Conservation (phyloP, 1,139 yeast species). For the Zygosaccharomyces sapae region DNA sequence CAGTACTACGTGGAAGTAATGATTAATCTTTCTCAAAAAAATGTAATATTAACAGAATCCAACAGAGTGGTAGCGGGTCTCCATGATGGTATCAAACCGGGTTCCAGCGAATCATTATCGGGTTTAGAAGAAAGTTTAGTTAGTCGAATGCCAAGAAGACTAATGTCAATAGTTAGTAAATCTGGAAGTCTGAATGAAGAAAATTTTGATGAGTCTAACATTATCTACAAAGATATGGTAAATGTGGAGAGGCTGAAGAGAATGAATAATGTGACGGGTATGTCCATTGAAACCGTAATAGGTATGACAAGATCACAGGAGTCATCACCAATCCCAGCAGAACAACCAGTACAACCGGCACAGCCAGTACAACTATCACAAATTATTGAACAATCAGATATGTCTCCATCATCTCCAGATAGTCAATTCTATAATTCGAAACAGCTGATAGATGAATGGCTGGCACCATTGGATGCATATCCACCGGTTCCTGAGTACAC, state of each 20-base stretch:
- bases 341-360: too few relatives aligned
- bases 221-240: conserved; percentile 44
- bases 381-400: neutral
- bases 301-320: conserved; percentile 58
- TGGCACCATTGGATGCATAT: conserved; percentile 15
- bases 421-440: conserved; percentile 6
- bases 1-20: conserved; percentile 82
- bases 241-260: conserved; percentile 76
- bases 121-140: conserved; percentile 14
- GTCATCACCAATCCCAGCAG: neutral
- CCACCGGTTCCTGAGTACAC: conserved; percentile 31
- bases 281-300: conserved; percentile 72
- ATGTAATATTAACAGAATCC: conserved; percentile 34
- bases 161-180: conserved; percentile 15
- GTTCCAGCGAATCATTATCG: conserved; percentile 2
- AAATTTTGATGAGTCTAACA: conserved; percentile 23
- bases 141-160: conserved; percentile 17
- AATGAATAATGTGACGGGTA: conserved; percentile 68
- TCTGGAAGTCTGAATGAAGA: conserved; percentile 12
- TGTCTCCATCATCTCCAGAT: neutral
- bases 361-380: conserved; percentile 5
- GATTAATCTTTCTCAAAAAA: conserved; percentile 58
- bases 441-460: conserved; percentile 19
- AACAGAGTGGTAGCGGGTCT: conserved; percentile 27
- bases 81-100: conserved; percentile 8